Evolutionary conservation across 805 yeast species (phyloP), one percentile per base, ranked within the genome.

Genomic region (Henningerozyma blattae): DNA sequence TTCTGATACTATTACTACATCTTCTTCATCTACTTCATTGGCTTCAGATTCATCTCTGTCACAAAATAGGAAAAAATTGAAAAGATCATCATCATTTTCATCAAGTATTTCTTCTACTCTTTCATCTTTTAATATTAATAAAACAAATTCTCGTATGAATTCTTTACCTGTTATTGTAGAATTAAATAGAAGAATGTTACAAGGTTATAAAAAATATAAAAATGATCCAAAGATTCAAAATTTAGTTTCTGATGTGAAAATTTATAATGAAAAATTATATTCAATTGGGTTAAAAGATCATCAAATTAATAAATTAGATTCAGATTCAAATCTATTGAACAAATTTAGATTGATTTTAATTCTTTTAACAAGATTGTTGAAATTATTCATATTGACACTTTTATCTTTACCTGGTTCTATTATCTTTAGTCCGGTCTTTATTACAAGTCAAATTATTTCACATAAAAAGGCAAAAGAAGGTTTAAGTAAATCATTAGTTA

Each of bases 401-500:
- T 64, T 84, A 31, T 78, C 93, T 5, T 61, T 87, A 24, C 98
- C 98, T 0, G 97, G 98, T 1, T 68, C 77, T 4, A 60, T 83
- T 4, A 61, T 91, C 35, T 87, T 87, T 54, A 68, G 83, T 1
- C 98, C 98, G 2, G 82, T 91, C 3, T 85, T 89, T 48, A 58
- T 82, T 27, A 70, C 78, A 14, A 72, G 94, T 7, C 77, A 76
- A 47, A 56, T 58, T 19, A 78, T 83, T 36, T 78, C 95, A 12
- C 70, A 65, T 38, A 64, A 65, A 41, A 86, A 87, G 58, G 85
- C 87, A 27, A 64, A 58, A 39, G 70, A 74, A 25, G 97, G 97
- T 0, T 64, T 89, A 39, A 86, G 84, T n/a, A 80, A 71, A n/a
- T 85, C 95, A 0, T 70, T 83, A 1, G 98, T 89, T 14, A 89